Percentiles rank a stretch among this genome's conserved stretches.
These are phyloP conservation scores for Citrus mangshanensis DNA, from an alignment of 345 rosid species.

Conservation along the genomic window DNA sequence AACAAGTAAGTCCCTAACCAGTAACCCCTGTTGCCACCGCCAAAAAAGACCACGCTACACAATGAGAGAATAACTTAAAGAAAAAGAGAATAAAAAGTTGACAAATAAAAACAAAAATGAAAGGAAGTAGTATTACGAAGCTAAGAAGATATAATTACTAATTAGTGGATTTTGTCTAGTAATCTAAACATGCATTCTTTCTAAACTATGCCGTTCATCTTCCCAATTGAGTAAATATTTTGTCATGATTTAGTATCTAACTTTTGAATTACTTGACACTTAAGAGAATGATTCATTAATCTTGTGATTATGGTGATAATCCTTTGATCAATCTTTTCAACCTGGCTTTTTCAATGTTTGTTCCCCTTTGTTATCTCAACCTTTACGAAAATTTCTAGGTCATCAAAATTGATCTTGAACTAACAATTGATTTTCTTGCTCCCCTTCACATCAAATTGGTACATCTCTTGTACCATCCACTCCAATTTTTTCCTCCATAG, in stretches of 20 bases:
- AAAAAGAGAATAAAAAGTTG: too few species aligned
- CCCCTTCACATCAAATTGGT: neutral
- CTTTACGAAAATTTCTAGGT: neutral
- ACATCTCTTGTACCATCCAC: constrained; percentile 1
- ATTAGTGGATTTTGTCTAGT: too few species aligned
- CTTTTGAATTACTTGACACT: neutral
- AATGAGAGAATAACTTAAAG: too few species aligned
- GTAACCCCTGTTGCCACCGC: too few species aligned
- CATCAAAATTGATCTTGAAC: neutral
- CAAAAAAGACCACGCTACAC: too few species aligned
- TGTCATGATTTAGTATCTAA: neutral
- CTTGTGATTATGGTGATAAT: neutral
- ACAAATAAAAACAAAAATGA: too few species aligned
- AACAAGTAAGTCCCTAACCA: too few species aligned
- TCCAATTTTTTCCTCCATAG: neutral
- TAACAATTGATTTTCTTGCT: neutral
- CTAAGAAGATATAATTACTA: too few species aligned
- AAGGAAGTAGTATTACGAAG: too few species aligned
- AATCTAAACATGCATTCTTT: neutral
- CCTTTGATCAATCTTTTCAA: constrained; percentile 1
- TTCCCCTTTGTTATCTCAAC: too few species aligned
- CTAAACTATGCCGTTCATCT: neutral
- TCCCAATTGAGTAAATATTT: neutral
- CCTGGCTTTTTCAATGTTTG: neutral
- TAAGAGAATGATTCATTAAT: neutral